Evolutionary conservation across 257 asterid species (phyloP).

Genomic region (Solanum pennellii): DNA sequence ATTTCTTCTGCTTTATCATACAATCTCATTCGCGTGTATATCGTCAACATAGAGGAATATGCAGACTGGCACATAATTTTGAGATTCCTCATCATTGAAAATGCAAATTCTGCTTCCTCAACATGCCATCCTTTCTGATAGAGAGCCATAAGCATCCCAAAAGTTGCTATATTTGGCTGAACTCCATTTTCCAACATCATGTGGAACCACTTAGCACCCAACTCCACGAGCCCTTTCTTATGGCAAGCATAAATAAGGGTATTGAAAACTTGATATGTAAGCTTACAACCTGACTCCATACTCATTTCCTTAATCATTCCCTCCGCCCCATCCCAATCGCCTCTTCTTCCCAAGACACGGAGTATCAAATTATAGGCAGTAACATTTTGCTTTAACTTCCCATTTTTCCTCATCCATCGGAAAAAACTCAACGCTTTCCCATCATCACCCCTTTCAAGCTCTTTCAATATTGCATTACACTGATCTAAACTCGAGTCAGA

Average conservation of each 20-base stretch:
- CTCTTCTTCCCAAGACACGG: slow-evolving; percentile 61
- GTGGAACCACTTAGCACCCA: slow-evolving; percentile 59
- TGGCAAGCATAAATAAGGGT: slow-evolving; percentile 62
- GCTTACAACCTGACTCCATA: slow-evolving; percentile 32
- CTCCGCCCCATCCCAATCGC: slow-evolving; percentile 63
- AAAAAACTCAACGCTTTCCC: slow-evolving; percentile 47
- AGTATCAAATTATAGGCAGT: slow-evolving; percentile 58
- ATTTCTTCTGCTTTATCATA: slow-evolving; percentile 61
- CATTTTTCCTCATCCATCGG: slow-evolving; percentile 69
- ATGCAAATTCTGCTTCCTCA: slow-evolving; percentile 70
- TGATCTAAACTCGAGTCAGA: slow-evolving; percentile 29
- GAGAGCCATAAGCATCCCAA: slow-evolving; percentile 85
- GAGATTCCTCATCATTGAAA: slow-evolving; percentile 60
- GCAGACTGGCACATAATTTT: slow-evolving; percentile 55
- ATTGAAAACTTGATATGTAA: slow-evolving; percentile 48
- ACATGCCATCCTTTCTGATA: slow-evolving; percentile 60
- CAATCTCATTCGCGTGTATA: slow-evolving; percentile 61
- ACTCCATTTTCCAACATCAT: slow-evolving; percentile 60
- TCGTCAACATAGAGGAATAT: slow-evolving; percentile 81
- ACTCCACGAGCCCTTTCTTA: slow-evolving; percentile 49
- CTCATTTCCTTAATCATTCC: slow-evolving; percentile 48
- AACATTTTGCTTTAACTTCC: slow-evolving; percentile 54
- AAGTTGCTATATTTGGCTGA: slow-evolving; percentile 71
- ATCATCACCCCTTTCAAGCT: slow-evolving; percentile 38
- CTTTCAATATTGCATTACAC: slow-evolving; percentile 53